Base-by-base conservation (phyloP, 768 basidiomycete genomes). In the Boletus reticulatus region DNA sequence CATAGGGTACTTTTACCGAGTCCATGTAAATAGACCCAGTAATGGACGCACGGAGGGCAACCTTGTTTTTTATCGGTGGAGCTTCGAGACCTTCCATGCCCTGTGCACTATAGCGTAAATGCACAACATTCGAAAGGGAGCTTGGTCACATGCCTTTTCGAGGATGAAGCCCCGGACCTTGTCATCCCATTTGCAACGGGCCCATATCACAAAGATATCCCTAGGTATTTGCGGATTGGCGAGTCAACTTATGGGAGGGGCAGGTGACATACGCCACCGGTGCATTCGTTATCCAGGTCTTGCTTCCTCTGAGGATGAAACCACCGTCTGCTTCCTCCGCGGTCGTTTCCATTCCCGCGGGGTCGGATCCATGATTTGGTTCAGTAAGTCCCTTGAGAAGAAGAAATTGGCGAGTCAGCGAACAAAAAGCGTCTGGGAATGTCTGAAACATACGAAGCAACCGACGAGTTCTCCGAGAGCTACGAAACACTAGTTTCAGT, bases 251-350 rank as follows among this genome's bases (percentile, higher is more conserved):
- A 43, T 37, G 43, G 47, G 41, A 29, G 58, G 45, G 43, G 39
- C 37, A 46, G 42, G 11, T 46, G 41, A 77, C 87, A 72, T 67
- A 92, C 86, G 94, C 93, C 51, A 91, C 84, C 10, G 94, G 94
- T 1, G 94, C 84, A 67, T 97, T 97, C 14, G 93, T 84, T 67
- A 98, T 98, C 96, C 96, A 98, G 0, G 94, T 98, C 78, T 98
- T 98, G 72, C 89, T 89, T 49, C 96, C 96, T 59, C 85, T 89
- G 50, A 98, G 67, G 24, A 90, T 73, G 72, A 87, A 98, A 5
- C 93, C 94, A 13, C 93, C 92, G 51, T 88, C 88, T 0, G 79
- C 78, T 70, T 97, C 92, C 58, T 84, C 84, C 12, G 94, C 96
- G 27, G 81, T 87, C 1, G 96, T 97, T 66, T 95, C 92, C 96